These are phyloP conservation scores for Biscogniauxia sp. DNA, from an alignment of 2,329 filamentous ascomycete genomes.

Conservation along the genomic window DNA sequence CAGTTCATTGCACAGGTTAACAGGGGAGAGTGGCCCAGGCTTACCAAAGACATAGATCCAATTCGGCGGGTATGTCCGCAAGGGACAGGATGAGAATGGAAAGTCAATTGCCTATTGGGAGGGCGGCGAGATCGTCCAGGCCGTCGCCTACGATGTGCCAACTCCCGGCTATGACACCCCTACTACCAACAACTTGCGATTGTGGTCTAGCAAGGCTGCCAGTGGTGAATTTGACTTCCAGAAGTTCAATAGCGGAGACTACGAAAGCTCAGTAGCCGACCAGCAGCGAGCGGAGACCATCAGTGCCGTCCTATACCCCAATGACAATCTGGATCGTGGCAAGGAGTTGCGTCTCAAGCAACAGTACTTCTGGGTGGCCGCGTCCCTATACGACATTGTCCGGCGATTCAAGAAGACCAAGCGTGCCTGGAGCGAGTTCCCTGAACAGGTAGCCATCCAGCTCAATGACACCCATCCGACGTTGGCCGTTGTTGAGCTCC, in stretches of 20 bases:
- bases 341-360: conserved; percentile 98
- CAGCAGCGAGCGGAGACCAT: conserved; percentile 99
- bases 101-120: conserved; percentile 79
- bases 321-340: conserved; percentile 93
- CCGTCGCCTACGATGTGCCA: conserved; percentile 88
- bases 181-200: conserved; percentile 91
- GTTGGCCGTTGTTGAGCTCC: conserved; percentile 90
- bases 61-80: conserved; percentile 86
- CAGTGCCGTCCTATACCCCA: conserved; percentile 94
- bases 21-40: too few relatives aligned
- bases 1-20: background rate
- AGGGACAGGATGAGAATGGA: conserved; percentile 71
- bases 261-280: conserved; percentile 96
- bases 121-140: conserved; percentile 87
- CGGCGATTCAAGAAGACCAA: conserved; percentile 97
- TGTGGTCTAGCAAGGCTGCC: conserved; percentile 97
- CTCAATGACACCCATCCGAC: conserved; percentile 98
- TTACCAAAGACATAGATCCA: conserved; percentile 59
- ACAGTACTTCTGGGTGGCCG: conserved; percentile 99
- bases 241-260: conserved; percentile 98
- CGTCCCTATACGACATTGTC: conserved; percentile 93
- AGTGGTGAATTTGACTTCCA: conserved; percentile 99
- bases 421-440: conserved; percentile 86
- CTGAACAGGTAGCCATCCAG: conserved; percentile 94
- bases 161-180: conserved; percentile 88